phyloP scores from a whole-genome alignment of 768 basidiomycete genomes.

The Exsudoporus frostii region DNA sequence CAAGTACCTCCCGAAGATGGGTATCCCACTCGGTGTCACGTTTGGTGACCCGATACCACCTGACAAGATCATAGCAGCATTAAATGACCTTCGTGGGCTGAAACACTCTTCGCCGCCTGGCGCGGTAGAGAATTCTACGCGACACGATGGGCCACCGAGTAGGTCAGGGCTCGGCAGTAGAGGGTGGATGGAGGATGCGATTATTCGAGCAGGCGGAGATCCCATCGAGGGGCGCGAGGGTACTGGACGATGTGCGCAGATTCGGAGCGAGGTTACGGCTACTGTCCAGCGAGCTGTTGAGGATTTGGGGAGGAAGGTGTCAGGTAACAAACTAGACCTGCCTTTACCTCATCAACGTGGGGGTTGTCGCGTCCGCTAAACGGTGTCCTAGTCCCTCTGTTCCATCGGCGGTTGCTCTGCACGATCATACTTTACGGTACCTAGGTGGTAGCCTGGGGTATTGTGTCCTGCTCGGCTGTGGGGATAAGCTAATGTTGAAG shows the following conservation, averaged over 20 bases:
- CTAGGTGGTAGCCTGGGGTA: not conserved
- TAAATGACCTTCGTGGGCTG: constrained; percentile 8
- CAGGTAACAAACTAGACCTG: constrained; percentile 35
- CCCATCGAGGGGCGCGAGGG: constrained; percentile 4
- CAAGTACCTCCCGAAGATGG: constrained; percentile 64
- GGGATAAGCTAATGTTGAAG: not conserved
- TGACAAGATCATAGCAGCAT: constrained; percentile 31
- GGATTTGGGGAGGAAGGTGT: constrained; percentile 49
- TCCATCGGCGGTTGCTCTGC: not conserved
- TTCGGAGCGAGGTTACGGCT: constrained; percentile 54
- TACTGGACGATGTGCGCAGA: constrained; percentile 20
- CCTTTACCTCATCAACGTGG: not conserved
- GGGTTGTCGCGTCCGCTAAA: not conserved
- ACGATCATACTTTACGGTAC: not conserved
- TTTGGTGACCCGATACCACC: constrained; percentile 73
- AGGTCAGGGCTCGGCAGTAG: not conserved
- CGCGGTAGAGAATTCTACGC: not conserved
- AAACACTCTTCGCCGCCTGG: not conserved
- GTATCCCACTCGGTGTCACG: constrained; percentile 66
- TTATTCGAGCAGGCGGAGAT: constrained; percentile 3
- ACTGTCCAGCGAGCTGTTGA: constrained; percentile 53
- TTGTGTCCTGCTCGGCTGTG: not conserved
- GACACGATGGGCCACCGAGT: not conserved
- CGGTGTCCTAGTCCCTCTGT: not conserved
- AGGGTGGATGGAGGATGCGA: constrained; percentile 15